Conservation (phyloP, 768 basidiomycete species). For the Hortiboletus campestris region DNA sequence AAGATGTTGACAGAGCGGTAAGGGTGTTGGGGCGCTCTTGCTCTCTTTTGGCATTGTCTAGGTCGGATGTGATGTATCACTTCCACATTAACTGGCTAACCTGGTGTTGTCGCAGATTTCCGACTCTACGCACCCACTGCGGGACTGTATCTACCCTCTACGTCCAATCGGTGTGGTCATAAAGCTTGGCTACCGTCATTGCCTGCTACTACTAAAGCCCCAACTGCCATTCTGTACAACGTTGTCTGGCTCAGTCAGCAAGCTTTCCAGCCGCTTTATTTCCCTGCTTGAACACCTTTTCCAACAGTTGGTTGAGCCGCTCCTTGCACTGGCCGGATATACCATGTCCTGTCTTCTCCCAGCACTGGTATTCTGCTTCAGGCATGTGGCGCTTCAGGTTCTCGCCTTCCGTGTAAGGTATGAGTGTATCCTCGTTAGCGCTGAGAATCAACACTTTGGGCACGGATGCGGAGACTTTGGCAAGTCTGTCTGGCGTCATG, state of each 20-base stretch:
- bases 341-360: constrained; percentile 65
- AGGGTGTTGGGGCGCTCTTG: not conserved
- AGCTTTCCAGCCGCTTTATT: not conserved
- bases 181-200: not conserved
- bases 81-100: not conserved
- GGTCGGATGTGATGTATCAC: not conserved
- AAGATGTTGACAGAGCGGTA: constrained; percentile 38
- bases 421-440: constrained; percentile 63
- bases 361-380: constrained; percentile 53
- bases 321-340: constrained; percentile 48
- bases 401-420: constrained; percentile 49
- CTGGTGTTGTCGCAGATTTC: not conserved
- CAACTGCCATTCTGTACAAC: too few species aligned
- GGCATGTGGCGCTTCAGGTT: constrained; percentile 57
- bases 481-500: constrained; percentile 48
- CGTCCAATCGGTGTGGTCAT: not conserved
- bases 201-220: not conserved
- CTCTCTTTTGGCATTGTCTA: not conserved
- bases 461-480: constrained; percentile 48
- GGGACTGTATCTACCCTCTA: too few species aligned
- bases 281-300: constrained; percentile 57
- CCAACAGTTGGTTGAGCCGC: constrained; percentile 56
- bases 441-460: constrained; percentile 69
- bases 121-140: not conserved
- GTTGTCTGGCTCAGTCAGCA: too few species aligned